phyloP scores from a whole-genome alignment of 2,329 filamentous ascomycete genomes.

The Talaromyces sp. region DNA sequence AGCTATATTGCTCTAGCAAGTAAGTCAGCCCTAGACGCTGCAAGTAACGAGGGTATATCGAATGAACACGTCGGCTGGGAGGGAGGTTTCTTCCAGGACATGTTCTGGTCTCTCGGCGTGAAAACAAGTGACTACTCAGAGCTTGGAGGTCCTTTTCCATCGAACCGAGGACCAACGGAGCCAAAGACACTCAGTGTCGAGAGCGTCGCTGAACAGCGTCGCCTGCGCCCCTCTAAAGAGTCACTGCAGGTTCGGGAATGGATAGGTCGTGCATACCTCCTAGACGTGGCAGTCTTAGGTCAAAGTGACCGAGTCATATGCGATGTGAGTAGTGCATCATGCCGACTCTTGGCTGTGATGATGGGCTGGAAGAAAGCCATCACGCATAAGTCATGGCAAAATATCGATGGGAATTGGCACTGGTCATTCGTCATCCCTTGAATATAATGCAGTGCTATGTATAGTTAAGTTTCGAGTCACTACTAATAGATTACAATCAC shows the following conservation, averaged over 20 bases:
- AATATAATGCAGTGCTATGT: not conserved
- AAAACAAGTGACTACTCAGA: constrained; percentile 21
- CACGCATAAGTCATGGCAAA: constrained; percentile 63
- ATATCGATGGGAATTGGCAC: constrained; percentile 69
- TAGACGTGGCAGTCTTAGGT: constrained; percentile 74
- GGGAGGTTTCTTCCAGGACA: constrained; percentile 76
- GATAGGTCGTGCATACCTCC: constrained; percentile 74
- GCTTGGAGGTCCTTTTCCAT: constrained; percentile 30
- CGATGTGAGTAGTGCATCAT: constrained; percentile 62
- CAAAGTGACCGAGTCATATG: constrained; percentile 70
- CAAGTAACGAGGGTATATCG: constrained; percentile 34
- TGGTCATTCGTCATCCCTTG: constrained; percentile 50
- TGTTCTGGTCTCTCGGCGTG: constrained; percentile 74
- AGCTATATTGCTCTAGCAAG: constrained; percentile 73
- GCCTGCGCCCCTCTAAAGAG: constrained; percentile 27
- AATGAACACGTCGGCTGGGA: constrained; percentile 83
- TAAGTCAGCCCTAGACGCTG: constrained; percentile 57
- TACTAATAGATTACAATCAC: not conserved
- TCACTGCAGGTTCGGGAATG: constrained; percentile 68
- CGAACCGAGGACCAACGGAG: constrained; percentile 19
- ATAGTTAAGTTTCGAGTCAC: not conserved
- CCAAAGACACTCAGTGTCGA: constrained; percentile 13
- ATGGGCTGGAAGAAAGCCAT: constrained; percentile 74
- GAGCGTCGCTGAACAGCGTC: constrained; percentile 16
- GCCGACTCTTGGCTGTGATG: constrained; percentile 76